Evolutionary conservation across 129 eudicot genomes (phyloP), one percentile per base, ranked within the genome.

Genomic region (Silybum marianum): DNA sequence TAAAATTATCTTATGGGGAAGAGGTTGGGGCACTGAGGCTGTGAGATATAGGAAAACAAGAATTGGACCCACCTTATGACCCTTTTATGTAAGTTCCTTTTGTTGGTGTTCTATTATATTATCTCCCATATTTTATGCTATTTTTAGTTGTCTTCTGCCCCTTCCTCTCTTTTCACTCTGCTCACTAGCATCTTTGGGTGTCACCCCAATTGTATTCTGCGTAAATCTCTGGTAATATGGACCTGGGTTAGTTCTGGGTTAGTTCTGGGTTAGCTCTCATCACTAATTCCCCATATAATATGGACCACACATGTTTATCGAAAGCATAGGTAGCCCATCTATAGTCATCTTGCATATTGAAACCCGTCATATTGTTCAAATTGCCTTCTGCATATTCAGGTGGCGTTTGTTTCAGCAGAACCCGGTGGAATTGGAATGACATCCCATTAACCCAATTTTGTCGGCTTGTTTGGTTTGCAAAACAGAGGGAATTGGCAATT

Each of bases 331-430:
- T 16, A 12, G 21, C 21, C 63, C 63, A 13, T 14, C 63, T 51
- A 4, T 14, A 51, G 63, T 13, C 63, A 72, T 72, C 28, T 19
- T 38, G 54, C 22, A 42, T 42, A 12, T 42, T 21, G 12, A 42
- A 26, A 22, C 63, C 76, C 76, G 19, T 22, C 24, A 73, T 13
- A 21, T 76, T 76, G 80, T 63, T 76, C 10, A 38, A 67, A 78
- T 19, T 73, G 23, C 42, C 18, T 14, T 78, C 25, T 24, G 19
- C 19, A 34, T 44, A 42, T 28, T 54, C 39, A 51, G 63, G 63
- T 51, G 63, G 63, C 63, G 8, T 51, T 51, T 51, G 63, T 14
- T 16, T 51, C 63, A 51, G 21, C 63, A 16, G 7, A 51, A 16
- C 63, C 63, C 21, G 7, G 8, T 1, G 21, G 63, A 51, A 16